Conservation (phyloP, 2,329 filamentous ascomycete species). For the Beauveria bassiana region DNA sequence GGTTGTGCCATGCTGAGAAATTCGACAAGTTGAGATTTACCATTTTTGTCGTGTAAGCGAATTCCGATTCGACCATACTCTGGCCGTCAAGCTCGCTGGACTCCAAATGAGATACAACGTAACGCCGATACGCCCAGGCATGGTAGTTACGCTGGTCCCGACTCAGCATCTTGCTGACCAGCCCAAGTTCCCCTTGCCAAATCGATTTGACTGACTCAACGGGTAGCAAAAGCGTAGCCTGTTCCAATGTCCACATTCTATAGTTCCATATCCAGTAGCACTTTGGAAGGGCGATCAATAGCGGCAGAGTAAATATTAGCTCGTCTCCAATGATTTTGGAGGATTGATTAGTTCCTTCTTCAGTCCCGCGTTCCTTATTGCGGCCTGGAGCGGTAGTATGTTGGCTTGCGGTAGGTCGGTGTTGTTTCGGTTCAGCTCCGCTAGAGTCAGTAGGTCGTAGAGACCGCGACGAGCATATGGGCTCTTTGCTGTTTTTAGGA, state of each 20-base stretch:
- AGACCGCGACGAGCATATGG: conserved; percentile 55
- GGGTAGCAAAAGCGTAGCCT: conserved; percentile 59
- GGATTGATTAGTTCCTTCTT: conserved; percentile 13
- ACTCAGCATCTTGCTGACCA: conserved; percentile 82
- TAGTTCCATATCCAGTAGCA: conserved; percentile 99
- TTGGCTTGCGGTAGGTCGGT: conserved; percentile 27
- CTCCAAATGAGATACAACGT: conserved; percentile 71
- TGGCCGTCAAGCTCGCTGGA: conserved; percentile 40
- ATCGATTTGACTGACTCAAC: conserved; percentile 49
- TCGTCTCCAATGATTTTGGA: conserved; percentile 59
- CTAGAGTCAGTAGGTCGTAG: conserved; percentile 46
- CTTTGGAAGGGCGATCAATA: conserved; percentile 82
- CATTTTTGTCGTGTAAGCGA: conserved; percentile 86
- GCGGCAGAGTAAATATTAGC: conserved; percentile 71
- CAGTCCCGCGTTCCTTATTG: conserved; percentile 24
- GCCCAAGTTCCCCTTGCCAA: conserved; percentile 76
- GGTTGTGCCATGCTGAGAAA: conserved; percentile 94
- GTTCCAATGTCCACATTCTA: conserved; percentile 72
- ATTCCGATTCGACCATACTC: conserved; percentile 72
- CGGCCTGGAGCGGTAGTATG: not conserved
- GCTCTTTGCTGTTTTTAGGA: conserved; percentile 47
- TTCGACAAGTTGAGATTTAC: conserved; percentile 81
- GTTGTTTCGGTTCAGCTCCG: conserved; percentile 36
- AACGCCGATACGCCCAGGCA: conserved; percentile 85
- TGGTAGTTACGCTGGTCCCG: conserved; percentile 90